A percentile compares a stretch with the other conserved stretches of the same genome.
Evolutionary conservation across 768 basidiomycete genomes (phyloP).

Genomic region (Leccinum variicolor): DNA sequence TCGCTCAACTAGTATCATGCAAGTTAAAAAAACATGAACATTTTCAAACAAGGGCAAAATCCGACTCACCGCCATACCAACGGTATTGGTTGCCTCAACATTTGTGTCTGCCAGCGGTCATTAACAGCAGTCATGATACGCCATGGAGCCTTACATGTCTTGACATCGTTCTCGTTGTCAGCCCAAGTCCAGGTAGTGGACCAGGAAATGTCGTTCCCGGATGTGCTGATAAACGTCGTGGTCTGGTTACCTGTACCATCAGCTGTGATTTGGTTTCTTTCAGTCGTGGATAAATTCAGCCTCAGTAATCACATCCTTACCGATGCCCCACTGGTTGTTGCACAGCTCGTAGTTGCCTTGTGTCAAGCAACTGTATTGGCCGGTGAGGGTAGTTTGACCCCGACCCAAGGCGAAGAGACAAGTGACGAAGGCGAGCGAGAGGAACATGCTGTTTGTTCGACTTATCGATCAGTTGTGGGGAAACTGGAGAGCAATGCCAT

Average conservation of each 20-base stretch:
- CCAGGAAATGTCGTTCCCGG: slow-evolving; percentile 46
- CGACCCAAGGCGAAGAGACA: slow-evolving; percentile 7
- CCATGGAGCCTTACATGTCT: slow-evolving; percentile 41
- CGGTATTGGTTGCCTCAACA: slow-evolving; percentile 41
- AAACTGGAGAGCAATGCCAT: not conserved
- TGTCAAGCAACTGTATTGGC: slow-evolving; percentile 41
- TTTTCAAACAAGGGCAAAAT: not conserved
- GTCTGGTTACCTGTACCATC: slow-evolving; percentile 47
- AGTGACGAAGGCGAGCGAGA: slow-evolving; percentile 11
- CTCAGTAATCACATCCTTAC: slow-evolving; percentile 23
- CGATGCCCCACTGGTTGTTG: slow-evolving; percentile 54
- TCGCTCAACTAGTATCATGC: slow-evolving; percentile 37
- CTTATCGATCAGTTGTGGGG: not conserved
- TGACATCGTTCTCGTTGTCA: slow-evolving; percentile 48
- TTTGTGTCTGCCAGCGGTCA: slow-evolving; percentile 42
- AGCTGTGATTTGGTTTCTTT: slow-evolving; percentile 20
- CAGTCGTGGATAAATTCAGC: not conserved
- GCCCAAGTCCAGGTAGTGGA: slow-evolving; percentile 53
- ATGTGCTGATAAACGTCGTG: slow-evolving; percentile 42
- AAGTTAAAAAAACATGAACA: not conserved
- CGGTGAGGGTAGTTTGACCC: slow-evolving; percentile 30
- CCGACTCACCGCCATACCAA: slow-evolving; percentile 43
- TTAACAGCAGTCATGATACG: not conserved
- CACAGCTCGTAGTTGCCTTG: slow-evolving; percentile 50
- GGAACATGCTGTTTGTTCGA: slow-evolving; percentile 8